A percentile compares a stretch with the other conserved stretches of the same genome.
Evolutionary conservation across 768 basidiomycete species (phyloP).

Genomic region (Auricularia sp.): DNA sequence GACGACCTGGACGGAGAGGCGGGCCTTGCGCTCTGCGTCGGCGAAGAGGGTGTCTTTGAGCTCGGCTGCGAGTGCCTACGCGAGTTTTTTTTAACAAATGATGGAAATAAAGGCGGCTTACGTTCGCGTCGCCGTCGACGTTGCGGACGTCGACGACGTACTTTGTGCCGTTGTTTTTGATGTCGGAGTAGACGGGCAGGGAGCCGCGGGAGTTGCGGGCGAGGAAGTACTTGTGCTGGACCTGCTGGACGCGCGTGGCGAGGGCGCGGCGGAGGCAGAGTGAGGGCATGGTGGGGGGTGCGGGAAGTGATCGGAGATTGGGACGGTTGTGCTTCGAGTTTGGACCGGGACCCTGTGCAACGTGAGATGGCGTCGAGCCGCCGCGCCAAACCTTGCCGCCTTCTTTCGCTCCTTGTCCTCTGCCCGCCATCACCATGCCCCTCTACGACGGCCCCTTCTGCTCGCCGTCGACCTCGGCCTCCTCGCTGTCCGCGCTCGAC

Average conservation of each 20-base stretch:
- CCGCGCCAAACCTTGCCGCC: not conserved
- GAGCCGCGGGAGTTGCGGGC: slow-evolving; percentile 56
- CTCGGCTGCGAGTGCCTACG: slow-evolving; percentile 51
- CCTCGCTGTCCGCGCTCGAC: not conserved
- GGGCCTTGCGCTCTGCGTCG: slow-evolving; percentile 36
- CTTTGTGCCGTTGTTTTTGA: slow-evolving; percentile 56
- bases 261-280: not conserved
- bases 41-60: slow-evolving; percentile 43
- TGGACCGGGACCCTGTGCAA: not conserved
- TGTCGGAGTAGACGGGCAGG: slow-evolving; percentile 67
- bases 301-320: not conserved
- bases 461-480: slow-evolving; percentile 13
- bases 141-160: slow-evolving; percentile 53
- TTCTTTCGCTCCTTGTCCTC: slow-evolving; percentile 10
- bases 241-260: not conserved
- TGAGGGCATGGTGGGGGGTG: not conserved
- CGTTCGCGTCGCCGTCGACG: slow-evolving; percentile 52
- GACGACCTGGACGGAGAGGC: slow-evolving; percentile 38
- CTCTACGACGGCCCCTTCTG: slow-evolving; percentile 11
- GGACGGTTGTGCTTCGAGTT: not conserved
- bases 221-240: slow-evolving; percentile 40
- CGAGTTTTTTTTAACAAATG: slow-evolving; percentile 4
- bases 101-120: slow-evolving; percentile 23
- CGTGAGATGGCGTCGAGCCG: not conserved
- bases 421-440: slow-evolving; percentile 9